These are phyloP conservation scores for Simmondsia chinensis DNA, from an alignment of 148 eudicot genomes.

Conservation along the genomic window DNA sequence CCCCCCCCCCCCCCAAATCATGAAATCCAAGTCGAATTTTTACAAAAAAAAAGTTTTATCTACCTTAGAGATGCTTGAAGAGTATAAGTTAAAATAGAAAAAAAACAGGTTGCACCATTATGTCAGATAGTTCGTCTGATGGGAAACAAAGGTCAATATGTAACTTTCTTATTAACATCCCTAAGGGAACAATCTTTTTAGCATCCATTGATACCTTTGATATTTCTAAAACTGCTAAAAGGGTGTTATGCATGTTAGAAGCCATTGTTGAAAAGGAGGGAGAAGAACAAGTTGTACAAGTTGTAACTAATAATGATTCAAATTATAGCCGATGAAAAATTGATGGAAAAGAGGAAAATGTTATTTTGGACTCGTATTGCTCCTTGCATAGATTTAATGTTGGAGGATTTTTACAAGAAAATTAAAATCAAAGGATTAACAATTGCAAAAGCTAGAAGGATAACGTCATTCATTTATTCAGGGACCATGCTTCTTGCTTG, in stretches of 20 bases:
- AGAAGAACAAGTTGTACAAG: conserved; percentile 3
- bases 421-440: neutral
- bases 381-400: conserved; percentile 8
- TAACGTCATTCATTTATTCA: conserved; percentile 6
- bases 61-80: too few relatives aligned
- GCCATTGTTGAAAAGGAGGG: conserved; percentile 1
- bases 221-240: neutral
- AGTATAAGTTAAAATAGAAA: too few relatives aligned
- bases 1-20: too few relatives aligned
- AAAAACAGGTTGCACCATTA: too few relatives aligned
- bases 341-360: conserved; percentile 3
- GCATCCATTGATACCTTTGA: conserved; percentile 6
- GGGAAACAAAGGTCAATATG: too few relatives aligned
- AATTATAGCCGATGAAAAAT: conserved; percentile 11
- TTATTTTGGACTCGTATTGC: conserved; percentile 8
- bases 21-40: too few relatives aligned
- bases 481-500: conserved; percentile 3
- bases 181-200: conserved; percentile 3
- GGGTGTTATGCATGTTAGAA: conserved; percentile 7
- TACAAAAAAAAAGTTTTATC: too few relatives aligned
- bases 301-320: conserved; percentile 1
- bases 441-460: conserved; percentile 2
- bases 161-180: too few relatives aligned
- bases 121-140: too few relatives aligned
- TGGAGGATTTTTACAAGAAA: conserved; percentile 4